Conservation (phyloP, 352 stramenopile species). For the Vaucheria bursata region DNA sequence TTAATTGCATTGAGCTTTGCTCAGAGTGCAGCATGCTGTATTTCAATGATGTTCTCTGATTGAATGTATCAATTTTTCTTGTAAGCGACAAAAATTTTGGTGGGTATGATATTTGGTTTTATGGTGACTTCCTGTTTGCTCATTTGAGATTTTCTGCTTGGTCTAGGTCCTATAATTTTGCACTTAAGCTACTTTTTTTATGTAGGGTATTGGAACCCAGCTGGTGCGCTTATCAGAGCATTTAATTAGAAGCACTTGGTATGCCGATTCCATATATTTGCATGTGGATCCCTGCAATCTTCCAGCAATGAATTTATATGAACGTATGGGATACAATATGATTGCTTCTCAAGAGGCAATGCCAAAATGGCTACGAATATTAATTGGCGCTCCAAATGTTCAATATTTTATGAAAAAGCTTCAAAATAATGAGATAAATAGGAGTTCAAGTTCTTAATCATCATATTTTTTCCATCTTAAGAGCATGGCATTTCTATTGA, state of each 20-base stretch:
- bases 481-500: too few relatives aligned
- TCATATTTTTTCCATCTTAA: too few relatives aligned
- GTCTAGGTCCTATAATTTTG: background rate
- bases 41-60: too few relatives aligned
- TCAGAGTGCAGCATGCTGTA: too few relatives aligned
- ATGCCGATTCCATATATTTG: background rate
- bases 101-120: too few relatives aligned
- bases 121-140: too few relatives aligned
- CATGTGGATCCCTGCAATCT: background rate
- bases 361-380: background rate
- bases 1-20: too few relatives aligned
- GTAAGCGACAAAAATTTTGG: too few relatives aligned
- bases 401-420: background rate
- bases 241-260: background rate
- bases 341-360: background rate
- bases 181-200: background rate
- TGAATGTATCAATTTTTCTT: too few relatives aligned
- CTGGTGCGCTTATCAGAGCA: slow-evolving; percentile 1
- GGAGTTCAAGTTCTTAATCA: too few relatives aligned
- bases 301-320: background rate
- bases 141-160: background rate
- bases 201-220: background rate
- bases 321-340: background rate
- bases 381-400: background rate
- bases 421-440: too few relatives aligned